These are phyloP conservation scores for Solanum sparsipilum DNA, from an alignment of 257 asterid genomes.

Conservation along the genomic window DNA sequence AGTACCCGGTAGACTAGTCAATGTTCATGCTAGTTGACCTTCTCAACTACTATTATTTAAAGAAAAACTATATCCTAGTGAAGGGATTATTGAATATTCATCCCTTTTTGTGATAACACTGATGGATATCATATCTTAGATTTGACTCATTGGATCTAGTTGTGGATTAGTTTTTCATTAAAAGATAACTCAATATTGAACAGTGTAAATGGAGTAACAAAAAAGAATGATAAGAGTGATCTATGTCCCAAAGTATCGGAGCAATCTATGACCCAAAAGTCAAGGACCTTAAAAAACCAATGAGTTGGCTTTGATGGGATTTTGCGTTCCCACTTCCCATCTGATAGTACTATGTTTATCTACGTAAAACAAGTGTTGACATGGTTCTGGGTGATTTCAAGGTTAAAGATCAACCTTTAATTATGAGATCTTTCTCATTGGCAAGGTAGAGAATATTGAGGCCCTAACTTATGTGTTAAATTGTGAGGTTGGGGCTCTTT, in stretches of 20 bases:
- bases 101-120: background rate
- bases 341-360: background rate
- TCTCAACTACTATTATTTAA: too few species aligned
- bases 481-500: too few species aligned
- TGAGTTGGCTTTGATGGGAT: background rate
- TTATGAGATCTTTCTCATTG: too few species aligned
- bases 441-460: too few species aligned
- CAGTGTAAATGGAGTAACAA: background rate
- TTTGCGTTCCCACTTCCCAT: background rate
- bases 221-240: background rate
- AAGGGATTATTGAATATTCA: background rate
- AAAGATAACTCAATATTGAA: background rate
- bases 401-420: too few species aligned
- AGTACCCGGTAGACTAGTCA: too few species aligned
- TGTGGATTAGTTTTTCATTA: background rate
- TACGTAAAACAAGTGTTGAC: too few species aligned
- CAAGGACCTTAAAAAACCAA: background rate
- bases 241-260: background rate
- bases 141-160: background rate
- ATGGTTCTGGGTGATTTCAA: too few species aligned
- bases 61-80: too few species aligned
- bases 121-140: background rate
- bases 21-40: too few species aligned
- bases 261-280: background rate
- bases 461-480: too few species aligned